These are phyloP conservation scores for Clitopilus hobsonii DNA, from an alignment of 768 basidiomycete genomes.

Conservation along the genomic window DNA sequence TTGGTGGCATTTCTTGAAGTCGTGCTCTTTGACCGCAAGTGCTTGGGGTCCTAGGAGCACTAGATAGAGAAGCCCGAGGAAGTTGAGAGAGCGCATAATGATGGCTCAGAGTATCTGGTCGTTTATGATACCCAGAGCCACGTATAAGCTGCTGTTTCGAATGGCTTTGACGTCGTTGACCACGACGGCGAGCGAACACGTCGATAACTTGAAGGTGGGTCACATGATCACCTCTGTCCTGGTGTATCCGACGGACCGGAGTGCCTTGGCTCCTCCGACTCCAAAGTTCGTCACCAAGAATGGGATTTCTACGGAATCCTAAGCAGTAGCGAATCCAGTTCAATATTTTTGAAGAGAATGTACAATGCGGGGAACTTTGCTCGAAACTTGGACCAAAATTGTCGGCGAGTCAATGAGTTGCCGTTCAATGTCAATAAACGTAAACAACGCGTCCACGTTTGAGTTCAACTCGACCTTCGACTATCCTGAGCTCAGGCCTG, in stretches of 20 bases:
- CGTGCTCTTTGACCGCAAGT: slow-evolving; percentile 67
- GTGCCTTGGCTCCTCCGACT: background rate
- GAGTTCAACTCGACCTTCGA: background rate
- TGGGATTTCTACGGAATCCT: background rate
- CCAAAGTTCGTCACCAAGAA: background rate
- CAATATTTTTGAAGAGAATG: background rate
- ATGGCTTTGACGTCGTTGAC: slow-evolving; percentile 6
- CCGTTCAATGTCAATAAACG: slow-evolving; percentile 2
- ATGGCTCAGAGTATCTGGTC: slow-evolving; percentile 3
- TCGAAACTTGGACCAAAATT: background rate
- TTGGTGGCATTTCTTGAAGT: slow-evolving; percentile 95
- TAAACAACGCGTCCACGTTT: slow-evolving; percentile 7
- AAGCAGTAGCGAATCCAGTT: background rate
- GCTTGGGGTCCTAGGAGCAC: slow-evolving; percentile 29
- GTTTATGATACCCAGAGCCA: slow-evolving; percentile 1
- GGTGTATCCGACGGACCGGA: background rate
- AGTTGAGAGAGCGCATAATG: slow-evolving; percentile 30
- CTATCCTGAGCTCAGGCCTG: background rate
- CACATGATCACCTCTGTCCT: background rate
- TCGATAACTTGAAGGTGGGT: background rate
- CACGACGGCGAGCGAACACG: background rate
- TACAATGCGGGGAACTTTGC: background rate
- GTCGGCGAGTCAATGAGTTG: background rate
- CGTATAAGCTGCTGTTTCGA: background rate
- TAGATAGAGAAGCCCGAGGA: slow-evolving; percentile 30